A percentile compares a stretch with the other conserved stretches of the same genome.
phyloP scores from a whole-genome alignment of 306 rosid genomes.

The Potentilla sterilis region DNA sequence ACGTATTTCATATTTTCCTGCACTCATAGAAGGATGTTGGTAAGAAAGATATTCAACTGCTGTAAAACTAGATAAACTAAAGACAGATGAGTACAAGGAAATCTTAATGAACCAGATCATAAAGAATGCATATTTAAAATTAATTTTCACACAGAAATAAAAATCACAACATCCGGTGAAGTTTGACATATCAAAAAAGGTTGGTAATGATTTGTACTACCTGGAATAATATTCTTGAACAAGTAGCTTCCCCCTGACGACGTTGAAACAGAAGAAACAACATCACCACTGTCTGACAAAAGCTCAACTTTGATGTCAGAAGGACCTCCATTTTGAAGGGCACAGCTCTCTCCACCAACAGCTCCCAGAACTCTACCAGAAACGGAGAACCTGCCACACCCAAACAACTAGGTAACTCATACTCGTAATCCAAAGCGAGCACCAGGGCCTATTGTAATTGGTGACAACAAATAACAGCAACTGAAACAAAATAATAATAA shows the following conservation, averaged over 20 bases:
- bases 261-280: conserved; percentile 68
- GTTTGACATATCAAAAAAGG: neutral
- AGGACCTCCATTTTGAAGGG: conserved; percentile 74
- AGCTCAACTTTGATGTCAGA: conserved; percentile 77
- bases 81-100: neutral
- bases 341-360: conserved; percentile 82
- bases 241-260: conserved; percentile 70
- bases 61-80: conserved; percentile 6
- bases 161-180: neutral
- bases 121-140: neutral
- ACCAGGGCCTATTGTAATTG: conserved; percentile 20
- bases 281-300: conserved; percentile 58
- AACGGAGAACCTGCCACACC: conserved; percentile 67
- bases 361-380: conserved; percentile 93
- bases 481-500: neutral
- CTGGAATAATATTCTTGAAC: conserved; percentile 83
- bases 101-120: conserved; percentile 1
- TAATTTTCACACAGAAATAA: neutral
- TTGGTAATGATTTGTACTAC: conserved; percentile 22
- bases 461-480: conserved; percentile 17
- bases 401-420: conserved; percentile 23
- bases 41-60: conserved; percentile 11
- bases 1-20: conserved; percentile 79
- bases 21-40: conserved; percentile 25
- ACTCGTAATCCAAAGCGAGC: conserved; percentile 18